Base-by-base conservation (phyloP, 257 asterid species). In the Thymus quinquecostatus region DNA sequence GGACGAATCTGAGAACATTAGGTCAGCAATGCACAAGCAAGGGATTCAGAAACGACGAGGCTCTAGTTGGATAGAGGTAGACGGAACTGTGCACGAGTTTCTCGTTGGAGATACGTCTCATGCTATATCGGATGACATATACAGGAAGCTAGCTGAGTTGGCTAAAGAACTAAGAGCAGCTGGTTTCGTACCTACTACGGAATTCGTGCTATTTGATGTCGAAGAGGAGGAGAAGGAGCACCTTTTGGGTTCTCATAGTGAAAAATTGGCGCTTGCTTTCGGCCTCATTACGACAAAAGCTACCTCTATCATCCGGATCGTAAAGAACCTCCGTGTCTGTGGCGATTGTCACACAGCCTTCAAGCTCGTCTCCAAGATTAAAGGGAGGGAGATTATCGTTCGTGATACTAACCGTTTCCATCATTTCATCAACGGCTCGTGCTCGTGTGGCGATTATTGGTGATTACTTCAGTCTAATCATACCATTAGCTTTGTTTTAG, bases 171-270 rank as follows among this genome's bases (percentile, higher is more conserved):
- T 71, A 47, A 51, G 64, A 61, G 57, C 33, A n/a, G 27, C 33
- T 12, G 69, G 75, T 36, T 48, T 6, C 29, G 54, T 49, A 29
- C 43, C 62, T 49, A 21, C 6, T 11, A 71, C 61, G 27, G 69
- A 61, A 50, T 61, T 34, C 13, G 69, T 60, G n/a, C 10, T 60
- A 5, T 71, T 49, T 40, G 75, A 71, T 12, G 12, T 60, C 3
- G 69, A 71, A 71, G 69, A 71, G 69, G 75, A 70, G 68, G 75
- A 70, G 41, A 59, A 70, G 60, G 68, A 70, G 50, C 67, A 45
- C n/a, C 32, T 58, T 36, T 34, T 58, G 66, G 75, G 75, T 4
- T 70, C 49, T 58, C 75, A 70, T 21, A 47, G 65, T 47, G 68
- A 70, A 68, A 71, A 71, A 41, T 43, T 71, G 68, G 68, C 68